phyloP scores from a whole-genome alignment of 768 basidiomycete species.

The Russula griseocarnosa region DNA sequence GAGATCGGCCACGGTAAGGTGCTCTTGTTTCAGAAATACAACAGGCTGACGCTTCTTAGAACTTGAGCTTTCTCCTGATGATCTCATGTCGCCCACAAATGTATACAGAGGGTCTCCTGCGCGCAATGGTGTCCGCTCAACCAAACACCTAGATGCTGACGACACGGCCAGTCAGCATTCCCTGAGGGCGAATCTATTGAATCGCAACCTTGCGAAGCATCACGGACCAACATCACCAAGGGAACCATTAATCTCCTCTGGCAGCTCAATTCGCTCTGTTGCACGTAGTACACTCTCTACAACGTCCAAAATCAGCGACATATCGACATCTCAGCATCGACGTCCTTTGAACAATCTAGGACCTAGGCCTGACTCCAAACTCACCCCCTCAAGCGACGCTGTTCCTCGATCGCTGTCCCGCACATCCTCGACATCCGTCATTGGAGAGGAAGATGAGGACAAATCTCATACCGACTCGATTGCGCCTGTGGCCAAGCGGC shows the following conservation, averaged over 20 bases:
- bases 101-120: slow-evolving; percentile 28
- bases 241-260: slow-evolving; percentile 33
- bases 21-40: not conserved
- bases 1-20: slow-evolving; percentile 79
- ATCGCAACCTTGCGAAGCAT: slow-evolving; percentile 32
- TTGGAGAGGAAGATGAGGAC: slow-evolving; percentile 18
- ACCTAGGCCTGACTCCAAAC: slow-evolving; percentile 61
- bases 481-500: slow-evolving; percentile 11
- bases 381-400: slow-evolving; percentile 48
- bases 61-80: slow-evolving; percentile 74
- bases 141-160: slow-evolving; percentile 34
- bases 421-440: slow-evolving; percentile 22
- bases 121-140: slow-evolving; percentile 29
- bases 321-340: slow-evolving; percentile 30
- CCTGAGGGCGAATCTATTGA: slow-evolving; percentile 43
- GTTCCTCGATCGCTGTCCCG: slow-evolving; percentile 26
- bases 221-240: slow-evolving; percentile 33
- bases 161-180: slow-evolving; percentile 47
- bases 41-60: slow-evolving; percentile 42
- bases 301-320: slow-evolving; percentile 34
- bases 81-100: slow-evolving; percentile 49
- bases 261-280: slow-evolving; percentile 45
- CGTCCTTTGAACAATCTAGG: slow-evolving; percentile 30
- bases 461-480: slow-evolving; percentile 2
- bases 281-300: slow-evolving; percentile 42